phyloP scores from a whole-genome alignment of 768 basidiomycete genomes.

The Pulveroboletus sp. region DNA sequence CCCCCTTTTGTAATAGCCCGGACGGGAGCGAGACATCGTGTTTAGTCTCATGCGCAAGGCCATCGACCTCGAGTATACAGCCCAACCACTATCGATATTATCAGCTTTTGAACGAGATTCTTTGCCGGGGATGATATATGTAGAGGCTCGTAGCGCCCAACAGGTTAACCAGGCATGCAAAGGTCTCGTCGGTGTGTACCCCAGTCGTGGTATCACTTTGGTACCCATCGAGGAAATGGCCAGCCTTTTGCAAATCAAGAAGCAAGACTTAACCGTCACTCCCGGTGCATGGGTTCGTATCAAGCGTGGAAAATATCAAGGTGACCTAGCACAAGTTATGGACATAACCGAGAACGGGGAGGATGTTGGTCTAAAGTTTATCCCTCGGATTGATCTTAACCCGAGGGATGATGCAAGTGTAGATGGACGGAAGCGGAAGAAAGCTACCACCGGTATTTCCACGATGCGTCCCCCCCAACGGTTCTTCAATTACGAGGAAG shows the following conservation, averaged over 20 bases:
- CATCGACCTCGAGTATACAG: slow-evolving; percentile 74
- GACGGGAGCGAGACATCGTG: slow-evolving; percentile 88
- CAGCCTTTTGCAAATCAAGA: slow-evolving; percentile 90
- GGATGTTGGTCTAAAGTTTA: slow-evolving; percentile 86
- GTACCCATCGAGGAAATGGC: slow-evolving; percentile 99
- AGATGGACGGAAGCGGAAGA: slow-evolving; percentile 76
- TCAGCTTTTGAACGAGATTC: slow-evolving; percentile 97
- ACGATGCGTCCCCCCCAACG: slow-evolving; percentile 85
- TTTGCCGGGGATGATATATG: slow-evolving; percentile 91
- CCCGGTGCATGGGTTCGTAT: slow-evolving; percentile 95
- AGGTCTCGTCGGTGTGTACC: slow-evolving; percentile 91
- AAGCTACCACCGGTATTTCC: slow-evolving; percentile 42
- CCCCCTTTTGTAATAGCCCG: slow-evolving; percentile 48
- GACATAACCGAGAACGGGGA: slow-evolving; percentile 93
- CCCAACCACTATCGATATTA: slow-evolving; percentile 75
- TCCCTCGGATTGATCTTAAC: slow-evolving; percentile 96
- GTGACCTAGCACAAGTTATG: slow-evolving; percentile 93
- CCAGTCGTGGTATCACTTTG: slow-evolving; percentile 71
- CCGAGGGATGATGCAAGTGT: slow-evolving; percentile 74
- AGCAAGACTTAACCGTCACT: slow-evolving; percentile 79
- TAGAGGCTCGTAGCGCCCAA: slow-evolving; percentile 86
- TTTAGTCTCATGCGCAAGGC: slow-evolving; percentile 94
- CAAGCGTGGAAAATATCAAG: slow-evolving; percentile 87
- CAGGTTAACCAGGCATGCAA: slow-evolving; percentile 81
- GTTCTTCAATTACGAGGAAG: slow-evolving; percentile 92